phyloP scores from a whole-genome alignment of 108 stramenopile genomes.

The Cyclotella cryptica region DNA sequence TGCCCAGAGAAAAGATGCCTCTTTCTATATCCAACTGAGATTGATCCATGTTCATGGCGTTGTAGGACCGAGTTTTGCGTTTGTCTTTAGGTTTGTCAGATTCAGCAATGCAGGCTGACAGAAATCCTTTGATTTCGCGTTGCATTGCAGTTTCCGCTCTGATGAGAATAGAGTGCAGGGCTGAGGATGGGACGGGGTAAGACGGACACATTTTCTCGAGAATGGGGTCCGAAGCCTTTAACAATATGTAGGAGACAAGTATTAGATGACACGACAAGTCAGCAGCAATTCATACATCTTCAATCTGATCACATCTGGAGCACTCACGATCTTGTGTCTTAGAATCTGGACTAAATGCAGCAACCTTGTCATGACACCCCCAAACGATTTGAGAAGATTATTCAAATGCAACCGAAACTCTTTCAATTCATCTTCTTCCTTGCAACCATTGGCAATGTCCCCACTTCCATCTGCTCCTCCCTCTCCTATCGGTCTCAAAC shows the following conservation, averaged over 20 bases:
- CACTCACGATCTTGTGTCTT: conserved; percentile 84
- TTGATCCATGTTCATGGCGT: conserved; percentile 49
- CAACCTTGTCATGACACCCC: conserved; percentile 78
- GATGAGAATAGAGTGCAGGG: conserved; percentile 64
- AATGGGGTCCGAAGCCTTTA: conserved; percentile 46
- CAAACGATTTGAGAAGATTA: conserved; percentile 78
- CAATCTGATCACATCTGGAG: neutral
- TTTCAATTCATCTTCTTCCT: conserved; percentile 56
- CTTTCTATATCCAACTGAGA: conserved; percentile 52
- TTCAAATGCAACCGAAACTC: conserved; percentile 80
- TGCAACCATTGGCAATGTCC: conserved; percentile 1
- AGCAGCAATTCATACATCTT: neutral
- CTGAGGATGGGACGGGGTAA: conserved; percentile 57
- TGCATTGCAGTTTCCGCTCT: conserved; percentile 74
- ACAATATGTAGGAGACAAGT: neutral
- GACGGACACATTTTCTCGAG: conserved; percentile 43
- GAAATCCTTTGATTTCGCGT: conserved; percentile 75
- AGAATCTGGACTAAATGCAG: conserved; percentile 87
- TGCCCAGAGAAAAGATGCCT: conserved; percentile 79
- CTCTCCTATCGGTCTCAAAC: conserved; percentile 22
- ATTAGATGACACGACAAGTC: neutral
- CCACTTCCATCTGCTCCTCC: conserved; percentile 16
- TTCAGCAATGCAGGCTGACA: conserved; percentile 76
- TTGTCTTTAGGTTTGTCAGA: conserved; percentile 51
- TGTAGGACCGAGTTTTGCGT: conserved; percentile 33